These are phyloP conservation scores for Neurospora sp. DNA, from an alignment of 495 filamentous ascomycete genomes.

Conservation along the genomic window DNA sequence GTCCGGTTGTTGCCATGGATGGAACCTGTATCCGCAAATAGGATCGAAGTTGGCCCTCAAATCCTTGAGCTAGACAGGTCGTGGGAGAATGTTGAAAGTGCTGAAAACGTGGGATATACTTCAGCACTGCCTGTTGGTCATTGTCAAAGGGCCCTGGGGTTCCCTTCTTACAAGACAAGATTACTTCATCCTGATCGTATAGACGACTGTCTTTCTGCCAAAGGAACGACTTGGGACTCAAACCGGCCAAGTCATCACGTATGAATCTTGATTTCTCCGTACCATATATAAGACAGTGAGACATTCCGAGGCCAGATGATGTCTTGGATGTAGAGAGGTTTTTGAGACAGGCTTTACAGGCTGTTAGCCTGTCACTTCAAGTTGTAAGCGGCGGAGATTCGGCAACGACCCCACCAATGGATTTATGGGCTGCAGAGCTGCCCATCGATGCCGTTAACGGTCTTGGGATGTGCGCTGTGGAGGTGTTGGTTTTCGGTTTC, in stretches of 20 bases:
- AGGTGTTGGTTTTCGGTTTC: conserved; percentile 4
- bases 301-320: neutral
- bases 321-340: neutral
- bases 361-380: neutral
- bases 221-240: neutral
- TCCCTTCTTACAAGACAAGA: neutral
- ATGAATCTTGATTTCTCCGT: neutral
- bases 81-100: neutral
- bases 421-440: neutral
- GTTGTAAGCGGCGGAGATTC: neutral
- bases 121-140: neutral
- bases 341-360: neutral
- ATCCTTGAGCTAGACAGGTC: neutral
- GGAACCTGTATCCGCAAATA: neutral
- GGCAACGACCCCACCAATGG: neutral
- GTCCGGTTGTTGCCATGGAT: neutral
- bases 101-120: neutral
- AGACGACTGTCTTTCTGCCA: neutral
- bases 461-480: conserved; percentile 1
- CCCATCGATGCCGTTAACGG: conserved; percentile 8
- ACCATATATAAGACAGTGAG: neutral
- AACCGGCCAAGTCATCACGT: neutral
- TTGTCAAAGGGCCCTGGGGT: neutral
- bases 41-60: neutral
- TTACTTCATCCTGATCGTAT: neutral